phyloP scores from a whole-genome alignment of 306 rosid species.

The Begonia fuchsioides region DNA sequence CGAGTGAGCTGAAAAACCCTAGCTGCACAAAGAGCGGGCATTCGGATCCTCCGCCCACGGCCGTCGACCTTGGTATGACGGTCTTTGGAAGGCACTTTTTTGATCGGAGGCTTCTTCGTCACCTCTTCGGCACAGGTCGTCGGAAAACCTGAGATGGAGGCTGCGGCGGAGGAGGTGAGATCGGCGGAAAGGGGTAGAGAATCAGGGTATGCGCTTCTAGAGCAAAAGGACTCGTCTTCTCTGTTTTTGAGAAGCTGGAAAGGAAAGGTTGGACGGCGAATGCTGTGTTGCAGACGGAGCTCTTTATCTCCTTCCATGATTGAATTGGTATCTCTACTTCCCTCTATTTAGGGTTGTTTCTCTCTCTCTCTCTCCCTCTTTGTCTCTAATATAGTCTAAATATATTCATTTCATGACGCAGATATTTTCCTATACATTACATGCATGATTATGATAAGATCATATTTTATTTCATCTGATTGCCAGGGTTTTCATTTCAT shows the following conservation, averaged over 20 bases:
- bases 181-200: too few species aligned
- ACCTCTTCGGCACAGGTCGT: not conserved
- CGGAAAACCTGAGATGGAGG: not conserved
- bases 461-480: too few species aligned
- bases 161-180: too few species aligned
- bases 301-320: constrained; percentile 10
- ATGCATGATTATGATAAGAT: too few species aligned
- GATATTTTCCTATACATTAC: too few species aligned
- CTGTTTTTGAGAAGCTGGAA: constrained; percentile 9
- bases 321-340: too few species aligned
- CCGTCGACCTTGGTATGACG: constrained; percentile 12
- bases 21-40: constrained; percentile 13
- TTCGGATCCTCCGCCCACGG: constrained; percentile 8
- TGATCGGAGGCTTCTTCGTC: constrained; percentile 5
- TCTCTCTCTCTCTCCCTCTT: too few species aligned
- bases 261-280: constrained; percentile 1
- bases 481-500: too few species aligned
- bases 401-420: too few species aligned
- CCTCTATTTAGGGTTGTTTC: too few species aligned
- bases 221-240: constrained; percentile 2
- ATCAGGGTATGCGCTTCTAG: too few species aligned
- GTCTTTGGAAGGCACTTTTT: constrained; percentile 3
- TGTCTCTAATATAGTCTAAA: too few species aligned
- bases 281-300: constrained; percentile 3
- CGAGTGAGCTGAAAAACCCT: constrained; percentile 11